Evolutionary conservation across 2,329 filamentous ascomycete species (phyloP).

Genomic region (Penicillium nordicum): DNA sequence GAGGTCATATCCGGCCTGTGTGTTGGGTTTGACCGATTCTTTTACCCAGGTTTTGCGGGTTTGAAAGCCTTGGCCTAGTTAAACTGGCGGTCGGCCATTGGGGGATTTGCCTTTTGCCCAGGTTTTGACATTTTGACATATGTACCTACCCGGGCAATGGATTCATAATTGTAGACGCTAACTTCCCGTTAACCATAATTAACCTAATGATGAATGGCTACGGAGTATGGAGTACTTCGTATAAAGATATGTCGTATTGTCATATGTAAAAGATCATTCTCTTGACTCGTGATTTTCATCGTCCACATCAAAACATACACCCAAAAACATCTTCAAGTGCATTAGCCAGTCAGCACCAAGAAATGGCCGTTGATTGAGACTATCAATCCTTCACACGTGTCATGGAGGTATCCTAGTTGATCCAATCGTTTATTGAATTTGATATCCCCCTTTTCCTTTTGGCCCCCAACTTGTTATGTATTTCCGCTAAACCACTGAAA

Average conservation of each 20-base stretch:
- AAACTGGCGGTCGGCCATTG: slow-evolving; percentile 4
- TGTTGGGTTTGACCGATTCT: slow-evolving; percentile 4
- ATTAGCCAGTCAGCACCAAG: not conserved
- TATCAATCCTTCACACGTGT: not conserved
- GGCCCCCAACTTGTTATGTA: slow-evolving; percentile 3
- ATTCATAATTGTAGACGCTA: not conserved
- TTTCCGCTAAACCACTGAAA: not conserved
- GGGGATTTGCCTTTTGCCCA: not conserved
- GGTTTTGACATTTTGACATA: not conserved
- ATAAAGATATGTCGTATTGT: not conserved
- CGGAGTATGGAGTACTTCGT: too few species aligned
- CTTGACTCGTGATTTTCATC: not conserved
- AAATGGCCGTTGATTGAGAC: not conserved
- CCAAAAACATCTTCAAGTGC: not conserved
- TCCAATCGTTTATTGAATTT: not conserved
- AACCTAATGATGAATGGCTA: not conserved
- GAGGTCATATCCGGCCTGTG: slow-evolving; percentile 1
- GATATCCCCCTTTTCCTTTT: not conserved
- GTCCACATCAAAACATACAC: not conserved
- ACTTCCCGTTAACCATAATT: not conserved
- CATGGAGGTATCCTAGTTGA: not conserved
- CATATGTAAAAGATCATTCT: not conserved
- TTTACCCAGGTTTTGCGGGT: not conserved
- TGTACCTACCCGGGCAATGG: not conserved
- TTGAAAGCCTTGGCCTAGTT: not conserved